Conservation (phyloP, 495 filamentous ascomycete genomes). For the Aspergillus kassunensis region DNA sequence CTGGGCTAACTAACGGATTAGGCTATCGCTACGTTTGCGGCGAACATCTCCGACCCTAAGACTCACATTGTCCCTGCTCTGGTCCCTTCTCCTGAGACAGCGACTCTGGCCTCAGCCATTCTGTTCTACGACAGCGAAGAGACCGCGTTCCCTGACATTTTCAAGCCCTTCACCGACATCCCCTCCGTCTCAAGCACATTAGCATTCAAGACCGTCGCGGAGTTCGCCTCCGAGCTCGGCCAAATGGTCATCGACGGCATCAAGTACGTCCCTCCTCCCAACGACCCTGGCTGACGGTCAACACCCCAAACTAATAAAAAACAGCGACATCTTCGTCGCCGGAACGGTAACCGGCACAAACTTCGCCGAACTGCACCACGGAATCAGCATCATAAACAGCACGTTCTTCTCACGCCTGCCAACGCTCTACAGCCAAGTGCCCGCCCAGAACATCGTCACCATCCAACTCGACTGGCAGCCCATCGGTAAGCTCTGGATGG, state of each 20-base stretch:
- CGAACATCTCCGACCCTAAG: slow-evolving; percentile 31
- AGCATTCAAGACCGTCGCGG: slow-evolving; percentile 32
- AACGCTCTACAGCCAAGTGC: slow-evolving; percentile 27
- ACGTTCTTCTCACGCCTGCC: slow-evolving; percentile 34
- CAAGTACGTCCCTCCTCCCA: slow-evolving; percentile 20
- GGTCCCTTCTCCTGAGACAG: slow-evolving; percentile 19
- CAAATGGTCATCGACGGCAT: slow-evolving; percentile 24
- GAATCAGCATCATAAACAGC: slow-evolving; percentile 35
- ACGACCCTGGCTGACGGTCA: not conserved
- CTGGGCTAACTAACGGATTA: not conserved
- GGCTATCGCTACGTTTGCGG: slow-evolving; percentile 29
- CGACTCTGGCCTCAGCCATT: slow-evolving; percentile 30
- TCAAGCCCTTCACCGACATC: slow-evolving; percentile 37
- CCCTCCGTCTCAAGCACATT: slow-evolving; percentile 30
- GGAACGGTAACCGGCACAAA: slow-evolving; percentile 32
- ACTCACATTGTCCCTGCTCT: slow-evolving; percentile 33
- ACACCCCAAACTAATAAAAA: too few species aligned
- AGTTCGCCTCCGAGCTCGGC: slow-evolving; percentile 28
- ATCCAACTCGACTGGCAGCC: slow-evolving; percentile 45
- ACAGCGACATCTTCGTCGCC: slow-evolving; percentile 34
- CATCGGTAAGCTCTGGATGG: slow-evolving; percentile 39
- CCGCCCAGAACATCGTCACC: slow-evolving; percentile 29
- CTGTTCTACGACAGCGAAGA: slow-evolving; percentile 36
- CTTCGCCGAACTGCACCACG: slow-evolving; percentile 25
- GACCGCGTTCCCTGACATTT: slow-evolving; percentile 25